phyloP scores from a whole-genome alignment of 805 yeast genomes.

The Lachancea nothofagi region DNA sequence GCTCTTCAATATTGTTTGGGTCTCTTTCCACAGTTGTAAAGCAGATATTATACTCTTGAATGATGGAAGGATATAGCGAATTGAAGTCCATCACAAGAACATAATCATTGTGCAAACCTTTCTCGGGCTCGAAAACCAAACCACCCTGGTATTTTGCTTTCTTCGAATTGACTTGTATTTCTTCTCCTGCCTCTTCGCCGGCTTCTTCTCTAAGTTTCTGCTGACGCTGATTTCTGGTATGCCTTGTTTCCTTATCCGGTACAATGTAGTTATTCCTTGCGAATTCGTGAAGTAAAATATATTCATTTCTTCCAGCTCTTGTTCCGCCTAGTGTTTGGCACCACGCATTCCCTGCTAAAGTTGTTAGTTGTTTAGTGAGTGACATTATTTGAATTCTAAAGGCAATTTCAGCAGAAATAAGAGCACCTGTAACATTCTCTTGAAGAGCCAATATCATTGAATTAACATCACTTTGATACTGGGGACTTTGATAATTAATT shows the following conservation, averaged over 20 bases:
- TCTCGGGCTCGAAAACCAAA: constrained; percentile 92
- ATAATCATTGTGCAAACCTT: constrained; percentile 85
- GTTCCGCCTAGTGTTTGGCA: constrained; percentile 91
- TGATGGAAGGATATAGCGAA: constrained; percentile 92
- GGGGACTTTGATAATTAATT: constrained; percentile 63
- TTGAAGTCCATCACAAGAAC: constrained; percentile 96
- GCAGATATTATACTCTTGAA: constrained; percentile 95
- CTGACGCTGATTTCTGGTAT: constrained; percentile 34
- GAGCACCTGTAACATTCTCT: constrained; percentile 62
- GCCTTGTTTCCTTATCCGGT: constrained; percentile 69
- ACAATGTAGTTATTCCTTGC: constrained; percentile 71
- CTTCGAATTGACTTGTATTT: constrained; percentile 44
- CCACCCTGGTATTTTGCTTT: constrained; percentile 88
- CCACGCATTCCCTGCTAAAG: constrained; percentile 97
- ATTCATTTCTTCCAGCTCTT: constrained; percentile 93
- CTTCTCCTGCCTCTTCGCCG: constrained; percentile 32
- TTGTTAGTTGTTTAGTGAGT: constrained; percentile 83
- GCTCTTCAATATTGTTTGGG: constrained; percentile 46
- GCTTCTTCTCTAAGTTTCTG: constrained; percentile 21
- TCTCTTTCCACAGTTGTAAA: constrained; percentile 88
- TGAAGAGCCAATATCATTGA: constrained; percentile 63
- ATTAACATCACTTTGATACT: constrained; percentile 59
- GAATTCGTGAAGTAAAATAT: constrained; percentile 86
- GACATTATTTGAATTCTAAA: constrained; percentile 81
- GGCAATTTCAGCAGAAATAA: constrained; percentile 71